Conservation (phyloP, 202 grass and related monocot species). For the Miscanthus sacchariflorus region DNA sequence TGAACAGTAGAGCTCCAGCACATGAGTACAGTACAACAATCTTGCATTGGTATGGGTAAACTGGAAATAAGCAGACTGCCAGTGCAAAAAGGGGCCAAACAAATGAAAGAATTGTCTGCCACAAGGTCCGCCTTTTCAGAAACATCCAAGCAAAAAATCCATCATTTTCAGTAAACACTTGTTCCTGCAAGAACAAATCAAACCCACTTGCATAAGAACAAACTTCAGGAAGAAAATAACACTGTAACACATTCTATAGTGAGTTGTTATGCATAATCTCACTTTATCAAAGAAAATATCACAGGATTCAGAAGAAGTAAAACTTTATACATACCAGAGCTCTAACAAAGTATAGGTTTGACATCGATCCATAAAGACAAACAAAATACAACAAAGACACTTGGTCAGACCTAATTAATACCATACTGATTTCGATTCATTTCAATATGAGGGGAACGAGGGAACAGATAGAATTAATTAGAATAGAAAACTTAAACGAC, state of each 20-base stretch:
- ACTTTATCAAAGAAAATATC: slow-evolving; percentile 17
- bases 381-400: background rate
- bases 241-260: slow-evolving; percentile 21
- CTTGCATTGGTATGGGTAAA: slow-evolving; percentile 99
- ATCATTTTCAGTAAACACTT: slow-evolving; percentile 93
- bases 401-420: background rate
- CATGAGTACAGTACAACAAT: slow-evolving; percentile 99
- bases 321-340: background rate
- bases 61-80: slow-evolving; percentile 97
- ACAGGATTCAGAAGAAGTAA: background rate
- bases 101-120: slow-evolving; percentile 99
- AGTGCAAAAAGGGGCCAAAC: slow-evolving; percentile 96
- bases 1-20: slow-evolving; percentile 85
- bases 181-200: slow-evolving; percentile 73
- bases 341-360: background rate
- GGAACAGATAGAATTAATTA: background rate
- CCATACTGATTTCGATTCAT: background rate
- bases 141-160: slow-evolving; percentile 99
- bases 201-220: slow-evolving; percentile 38
- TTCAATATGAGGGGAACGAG: background rate
- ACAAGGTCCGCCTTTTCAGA: slow-evolving; percentile 92
- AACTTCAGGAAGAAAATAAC: background rate
- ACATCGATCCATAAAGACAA: background rate
- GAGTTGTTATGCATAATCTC: slow-evolving; percentile 4
- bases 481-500: background rate